Conservation (phyloP, 495 filamentous ascomycete genomes). For the Aspergillus asperescens region DNA sequence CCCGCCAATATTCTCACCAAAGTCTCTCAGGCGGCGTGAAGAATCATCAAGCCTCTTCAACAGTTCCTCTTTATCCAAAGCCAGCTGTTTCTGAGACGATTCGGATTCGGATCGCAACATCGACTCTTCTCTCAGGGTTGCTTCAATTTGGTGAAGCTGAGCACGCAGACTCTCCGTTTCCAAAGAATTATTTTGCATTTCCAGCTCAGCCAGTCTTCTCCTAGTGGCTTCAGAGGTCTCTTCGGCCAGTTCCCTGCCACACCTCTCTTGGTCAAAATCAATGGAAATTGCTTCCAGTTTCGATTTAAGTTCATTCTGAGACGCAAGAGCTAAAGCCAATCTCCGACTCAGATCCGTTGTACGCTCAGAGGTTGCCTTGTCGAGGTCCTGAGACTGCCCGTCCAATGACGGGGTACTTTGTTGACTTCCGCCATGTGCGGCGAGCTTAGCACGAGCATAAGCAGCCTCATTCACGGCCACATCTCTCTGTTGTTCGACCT, state of each 20-base stretch:
- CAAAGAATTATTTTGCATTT: constrained; percentile 73
- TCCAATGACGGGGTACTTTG: constrained; percentile 68
- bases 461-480: constrained; percentile 86
- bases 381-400: constrained; percentile 47
- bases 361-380: constrained; percentile 56
- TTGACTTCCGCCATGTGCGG: constrained; percentile 70
- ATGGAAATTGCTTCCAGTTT: constrained; percentile 59
- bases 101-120: constrained; percentile 69
- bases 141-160: constrained; percentile 73
- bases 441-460: constrained; percentile 89
- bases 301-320: constrained; percentile 68
- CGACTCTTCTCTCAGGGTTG: constrained; percentile 70
- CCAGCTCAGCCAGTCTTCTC: constrained; percentile 75
- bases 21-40: constrained; percentile 59
- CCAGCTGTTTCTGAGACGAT: constrained; percentile 63
- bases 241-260: constrained; percentile 75
- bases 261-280: constrained; percentile 76
- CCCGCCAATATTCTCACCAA: constrained; percentile 63
- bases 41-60: constrained; percentile 63
- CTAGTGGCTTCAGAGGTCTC: constrained; percentile 80
- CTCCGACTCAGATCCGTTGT: constrained; percentile 74
- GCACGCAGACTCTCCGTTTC: constrained; percentile 81
- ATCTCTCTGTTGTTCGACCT: constrained; percentile 89
- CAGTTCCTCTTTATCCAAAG: constrained; percentile 79
- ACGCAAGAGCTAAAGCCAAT: constrained; percentile 70